A percentile compares a stretch with the other conserved stretches of the same genome.
Evolutionary conservation across 2,329 filamentous ascomycete genomes (phyloP).

Genomic region (Nemania sp.): DNA sequence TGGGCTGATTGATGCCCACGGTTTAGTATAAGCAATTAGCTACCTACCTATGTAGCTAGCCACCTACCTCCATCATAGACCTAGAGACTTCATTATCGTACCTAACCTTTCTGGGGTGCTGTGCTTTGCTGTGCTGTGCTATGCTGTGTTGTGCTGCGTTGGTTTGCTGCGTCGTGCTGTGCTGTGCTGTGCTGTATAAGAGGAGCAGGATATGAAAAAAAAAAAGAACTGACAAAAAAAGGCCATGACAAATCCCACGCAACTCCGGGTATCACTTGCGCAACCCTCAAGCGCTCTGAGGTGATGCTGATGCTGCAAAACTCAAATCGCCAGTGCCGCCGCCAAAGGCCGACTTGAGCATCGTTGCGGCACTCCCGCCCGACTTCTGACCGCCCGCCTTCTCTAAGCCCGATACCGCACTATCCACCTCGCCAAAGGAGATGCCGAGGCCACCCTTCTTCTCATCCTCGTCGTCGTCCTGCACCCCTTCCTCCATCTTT

Average conservation of each 20-base stretch:
- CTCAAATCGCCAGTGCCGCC: constrained; percentile 38
- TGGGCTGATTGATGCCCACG: too few species aligned
- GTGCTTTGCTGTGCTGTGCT: too few species aligned
- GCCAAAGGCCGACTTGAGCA: constrained; percentile 41
- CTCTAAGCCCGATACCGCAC: constrained; percentile 45
- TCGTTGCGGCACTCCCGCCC: constrained; percentile 42
- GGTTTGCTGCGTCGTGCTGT: background rate
- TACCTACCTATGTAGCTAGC: background rate
- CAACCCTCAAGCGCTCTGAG: constrained; percentile 38
- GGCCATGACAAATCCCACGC: constrained; percentile 8
- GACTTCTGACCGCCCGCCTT: constrained; percentile 42
- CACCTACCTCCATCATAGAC: constrained; percentile 3
- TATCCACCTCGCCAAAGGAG: constrained; percentile 46
- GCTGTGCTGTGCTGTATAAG: background rate
- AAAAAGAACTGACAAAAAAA: constrained; percentile 1
- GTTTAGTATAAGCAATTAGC: too few species aligned
- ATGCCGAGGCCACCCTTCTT: constrained; percentile 46
- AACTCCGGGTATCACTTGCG: constrained; percentile 1
- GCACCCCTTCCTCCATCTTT: constrained; percentile 40
- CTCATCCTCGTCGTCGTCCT: constrained; percentile 39
- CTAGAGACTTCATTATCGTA: background rate
- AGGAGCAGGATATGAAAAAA: constrained; percentile 15
- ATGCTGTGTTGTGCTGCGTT: too few species aligned
- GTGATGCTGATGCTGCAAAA: constrained; percentile 34
- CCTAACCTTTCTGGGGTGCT: too few species aligned